phyloP scores from a whole-genome alignment of 441 rosid genomes.

The Euphorbia schlechtendalii region DNA sequence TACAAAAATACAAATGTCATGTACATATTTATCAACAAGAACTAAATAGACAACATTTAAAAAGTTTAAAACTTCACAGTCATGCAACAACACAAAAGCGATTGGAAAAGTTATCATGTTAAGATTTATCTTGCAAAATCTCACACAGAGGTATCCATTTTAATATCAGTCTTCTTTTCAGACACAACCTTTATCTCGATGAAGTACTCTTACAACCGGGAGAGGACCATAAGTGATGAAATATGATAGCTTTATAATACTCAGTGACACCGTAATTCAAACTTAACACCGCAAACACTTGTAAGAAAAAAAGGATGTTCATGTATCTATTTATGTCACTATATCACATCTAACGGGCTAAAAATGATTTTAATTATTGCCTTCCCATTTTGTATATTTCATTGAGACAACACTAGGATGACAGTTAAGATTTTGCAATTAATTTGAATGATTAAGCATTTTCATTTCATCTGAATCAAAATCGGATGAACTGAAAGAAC shows the following conservation, averaged over 20 bases:
- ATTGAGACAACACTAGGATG: too few relatives aligned
- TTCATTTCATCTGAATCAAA: neutral
- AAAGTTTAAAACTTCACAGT: neutral
- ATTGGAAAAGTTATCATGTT: neutral
- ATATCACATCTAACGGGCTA: neutral
- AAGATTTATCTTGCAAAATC: neutral
- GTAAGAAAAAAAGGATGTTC: neutral
- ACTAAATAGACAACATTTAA: neutral
- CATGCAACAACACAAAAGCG: neutral
- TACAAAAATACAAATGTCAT: slow-evolving; percentile 27
- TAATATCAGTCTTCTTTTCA: neutral
- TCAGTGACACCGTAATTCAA: neutral
- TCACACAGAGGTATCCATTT: neutral
- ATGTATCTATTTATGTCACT: neutral
- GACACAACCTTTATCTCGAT: neutral
- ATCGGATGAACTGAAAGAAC: neutral
- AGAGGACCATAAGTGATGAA: too few relatives aligned
- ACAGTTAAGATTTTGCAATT: too few relatives aligned
- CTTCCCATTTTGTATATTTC: too few relatives aligned
- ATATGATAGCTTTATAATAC: neutral
- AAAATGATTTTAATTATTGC: neutral
- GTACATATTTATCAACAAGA: slow-evolving; percentile 6
- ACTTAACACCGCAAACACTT: neutral
- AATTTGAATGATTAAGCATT: neutral
- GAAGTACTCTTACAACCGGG: too few relatives aligned